phyloP scores from a whole-genome alignment of 139 green algal species.

The Tetradesmus lagerheimii region DNA sequence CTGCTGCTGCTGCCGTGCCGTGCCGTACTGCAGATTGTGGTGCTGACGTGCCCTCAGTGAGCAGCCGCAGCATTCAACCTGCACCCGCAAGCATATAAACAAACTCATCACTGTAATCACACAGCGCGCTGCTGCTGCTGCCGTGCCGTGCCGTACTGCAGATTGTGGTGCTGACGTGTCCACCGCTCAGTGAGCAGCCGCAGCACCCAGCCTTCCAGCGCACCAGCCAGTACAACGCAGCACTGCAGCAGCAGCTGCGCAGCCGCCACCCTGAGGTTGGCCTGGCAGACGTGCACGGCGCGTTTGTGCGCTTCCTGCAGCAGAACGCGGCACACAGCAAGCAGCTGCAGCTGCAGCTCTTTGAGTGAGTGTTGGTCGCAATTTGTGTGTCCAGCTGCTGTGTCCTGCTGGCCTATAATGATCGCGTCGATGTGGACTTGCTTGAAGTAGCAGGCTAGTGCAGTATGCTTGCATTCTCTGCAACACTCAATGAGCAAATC shows the following conservation, averaged over 20 bases:
- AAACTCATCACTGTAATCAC: no score
- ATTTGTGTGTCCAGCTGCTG: background rate
- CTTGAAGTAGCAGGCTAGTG: no score
- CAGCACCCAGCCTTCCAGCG: background rate
- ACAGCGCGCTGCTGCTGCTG: background rate
- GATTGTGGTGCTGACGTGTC: background rate
- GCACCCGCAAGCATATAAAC: no score
- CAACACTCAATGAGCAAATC: no score
- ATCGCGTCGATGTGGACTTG: no score
- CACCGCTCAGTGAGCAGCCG: conserved; percentile 1
- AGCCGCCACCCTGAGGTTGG: background rate
- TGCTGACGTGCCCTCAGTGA: conserved; percentile 6
- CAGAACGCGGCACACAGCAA: background rate
- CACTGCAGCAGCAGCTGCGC: background rate
- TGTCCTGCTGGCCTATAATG: background rate
- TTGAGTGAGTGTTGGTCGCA: background rate
- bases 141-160: background rate
- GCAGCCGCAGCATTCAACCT: background rate
- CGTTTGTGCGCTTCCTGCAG: background rate
- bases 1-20: background rate
- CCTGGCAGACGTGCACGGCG: background rate
- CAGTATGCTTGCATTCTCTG: no score
- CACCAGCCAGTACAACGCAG: conserved; percentile 8
- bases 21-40: background rate
- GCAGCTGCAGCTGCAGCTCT: background rate